Evolutionary conservation across 2,329 filamentous ascomycete species (phyloP), one percentile per base, ranked within the genome.

Genomic region (Passalora sequoiae): DNA sequence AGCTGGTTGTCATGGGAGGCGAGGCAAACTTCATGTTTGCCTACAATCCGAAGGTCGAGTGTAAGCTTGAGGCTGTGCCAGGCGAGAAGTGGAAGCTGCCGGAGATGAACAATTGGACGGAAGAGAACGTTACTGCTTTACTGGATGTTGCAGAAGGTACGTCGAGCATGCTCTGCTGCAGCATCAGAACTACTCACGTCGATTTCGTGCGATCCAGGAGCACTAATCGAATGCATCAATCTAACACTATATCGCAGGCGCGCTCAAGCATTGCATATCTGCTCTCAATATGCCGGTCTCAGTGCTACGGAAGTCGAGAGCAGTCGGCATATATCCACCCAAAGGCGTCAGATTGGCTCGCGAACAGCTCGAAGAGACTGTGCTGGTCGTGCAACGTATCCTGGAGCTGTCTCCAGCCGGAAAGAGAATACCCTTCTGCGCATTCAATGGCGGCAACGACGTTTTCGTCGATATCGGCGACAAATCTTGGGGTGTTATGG

Each of bases 401-500:
- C 76, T 98, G 4, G 91, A 97, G 66, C 78, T 89, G 57, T 86
- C 83, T 29, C 70, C 77, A 1, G 84, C 84, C 21, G 84, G 84
- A 1, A 67, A 71, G 30, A 65, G 75, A 52, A 57, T 98, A 22
- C 92, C 92, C 0, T 98, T 97, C 62, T 98, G 92, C 63, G 92
- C 92, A 16, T 98, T 98, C 73, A 98, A 98, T 65, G 92, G 91
- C 41, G 92, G 92, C 8, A 91, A 92, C 50, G 92, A 98, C 64
- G 89, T 97, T 30, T 98, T 98, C 67, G 89, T 98, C 41, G 92
- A 98, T 64, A 96, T 98, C 60, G 92, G 92, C 43, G 92, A 98
- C 69, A 98, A 98, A 70, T 89, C 84, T 40, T 94, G 89, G 85
- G 92, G 92, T 52, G 92, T 98, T 2, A 76, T 86, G 24, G 88